Base-by-base conservation (phyloP, 164 flowering plant genomes). In the Piper betle region DNA sequence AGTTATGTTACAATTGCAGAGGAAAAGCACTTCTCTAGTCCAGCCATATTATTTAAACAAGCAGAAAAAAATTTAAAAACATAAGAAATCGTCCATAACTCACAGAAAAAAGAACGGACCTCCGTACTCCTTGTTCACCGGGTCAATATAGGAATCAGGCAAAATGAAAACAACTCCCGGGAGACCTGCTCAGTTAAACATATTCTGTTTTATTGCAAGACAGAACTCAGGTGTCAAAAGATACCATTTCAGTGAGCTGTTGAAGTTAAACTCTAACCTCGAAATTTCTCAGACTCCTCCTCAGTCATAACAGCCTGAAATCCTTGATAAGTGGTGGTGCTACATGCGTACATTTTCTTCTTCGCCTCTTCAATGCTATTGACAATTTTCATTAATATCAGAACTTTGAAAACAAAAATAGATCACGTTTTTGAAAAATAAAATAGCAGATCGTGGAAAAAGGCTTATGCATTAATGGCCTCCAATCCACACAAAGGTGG, bases 71-170 rank as follows among this genome's bases (percentile, higher is more conserved):
- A 25, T 25, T 25, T 25, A 25, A 25, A 25, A 25, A 25, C 33
- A 25, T 59, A 33, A 15, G 17, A 48, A n/a, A 33, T 33, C 19
- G 52, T 38, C 7, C 5, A 18, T 19, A 25, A 25, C 17, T 11
- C 17, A 52, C 38, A 18, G 5, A 20, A 42, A 41, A 18, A 59
- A 17, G 46, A 37, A 5, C 58, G 2, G 57, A 94, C 97, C 99
- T 86, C 97, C 96, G 72, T 94, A 94, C 64, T 88, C 89, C 78
- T 94, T 91, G 77, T 86, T 88, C 55, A 66, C 78, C 16, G 93
- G 90, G 75, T 94, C 95, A 61, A 91, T 84, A 58, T 94, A 94
- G 12, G 99, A 94, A 76, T 94, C 97, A 20, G 99, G 96, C 75
- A 94, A 65, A 57, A 94, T 78, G 64, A 86, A 88, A 6, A 84